These are phyloP conservation scores for Datura wrightii DNA, from an alignment of 257 asterid species.

Conservation along the genomic window DNA sequence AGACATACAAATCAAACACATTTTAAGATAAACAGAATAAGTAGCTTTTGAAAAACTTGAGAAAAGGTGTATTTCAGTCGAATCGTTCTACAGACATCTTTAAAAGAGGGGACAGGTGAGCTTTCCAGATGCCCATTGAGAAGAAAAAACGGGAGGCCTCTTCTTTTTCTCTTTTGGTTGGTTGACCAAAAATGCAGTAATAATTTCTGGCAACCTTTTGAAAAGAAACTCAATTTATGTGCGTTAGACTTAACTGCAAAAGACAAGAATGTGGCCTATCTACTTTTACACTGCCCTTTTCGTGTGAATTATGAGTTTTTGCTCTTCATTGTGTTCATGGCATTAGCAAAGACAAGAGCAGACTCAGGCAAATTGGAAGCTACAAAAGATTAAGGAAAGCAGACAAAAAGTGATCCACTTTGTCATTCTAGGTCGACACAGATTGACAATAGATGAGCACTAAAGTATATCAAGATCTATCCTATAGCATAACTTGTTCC, in stretches of 20 bases:
- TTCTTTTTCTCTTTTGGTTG: neutral
- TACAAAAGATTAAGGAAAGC: slow-evolving; percentile 8
- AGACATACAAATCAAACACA: neutral
- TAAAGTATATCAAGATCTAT: neutral
- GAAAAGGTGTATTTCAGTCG: neutral
- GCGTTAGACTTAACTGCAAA: neutral
- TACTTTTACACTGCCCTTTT: neutral
- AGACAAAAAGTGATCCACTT: slow-evolving; percentile 8
- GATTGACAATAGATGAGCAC: slow-evolving; percentile 14
- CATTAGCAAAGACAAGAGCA: slow-evolving; percentile 17
- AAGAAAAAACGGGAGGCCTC: neutral
- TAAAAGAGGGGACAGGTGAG: neutral
- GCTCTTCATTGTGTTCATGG: neutral
- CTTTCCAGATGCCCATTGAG: neutral
- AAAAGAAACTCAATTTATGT: neutral
- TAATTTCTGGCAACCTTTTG: neutral
- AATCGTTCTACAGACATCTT: neutral
- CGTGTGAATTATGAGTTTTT: neutral
- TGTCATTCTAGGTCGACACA: neutral
- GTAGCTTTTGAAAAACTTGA: neutral
- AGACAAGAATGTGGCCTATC: neutral
- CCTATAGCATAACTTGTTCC: neutral
- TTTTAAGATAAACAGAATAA: neutral
- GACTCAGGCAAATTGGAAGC: neutral
- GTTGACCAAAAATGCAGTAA: slow-evolving; percentile 9